Evolutionary conservation across 2,329 filamentous ascomycete genomes (phyloP).

Genomic region (Helotiales sp.): DNA sequence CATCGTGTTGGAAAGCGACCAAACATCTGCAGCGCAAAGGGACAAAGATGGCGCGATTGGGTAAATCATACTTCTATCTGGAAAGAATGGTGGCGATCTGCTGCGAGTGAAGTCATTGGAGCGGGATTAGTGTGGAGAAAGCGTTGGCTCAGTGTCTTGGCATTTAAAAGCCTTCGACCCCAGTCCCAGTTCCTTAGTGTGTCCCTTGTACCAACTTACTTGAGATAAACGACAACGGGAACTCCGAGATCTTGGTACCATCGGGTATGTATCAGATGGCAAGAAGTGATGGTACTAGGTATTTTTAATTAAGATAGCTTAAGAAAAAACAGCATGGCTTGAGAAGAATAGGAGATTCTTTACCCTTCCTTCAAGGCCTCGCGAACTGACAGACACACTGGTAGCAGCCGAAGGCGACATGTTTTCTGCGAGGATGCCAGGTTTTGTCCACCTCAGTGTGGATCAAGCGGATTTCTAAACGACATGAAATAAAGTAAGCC

Average conservation of each 20-base stretch:
- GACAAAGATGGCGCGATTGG: conserved; percentile 3
- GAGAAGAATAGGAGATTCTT: too few relatives aligned
- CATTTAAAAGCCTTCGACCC: conserved; percentile 1
- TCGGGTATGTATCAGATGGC: too few relatives aligned
- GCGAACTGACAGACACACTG: too few relatives aligned
- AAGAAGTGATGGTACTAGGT: too few relatives aligned
- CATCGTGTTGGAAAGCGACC: not conserved
- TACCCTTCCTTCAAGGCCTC: too few relatives aligned
- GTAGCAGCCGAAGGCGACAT: not conserved
- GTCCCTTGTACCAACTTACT: not conserved
- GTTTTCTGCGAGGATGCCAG: not conserved
- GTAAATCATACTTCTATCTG: not conserved
- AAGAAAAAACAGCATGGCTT: too few relatives aligned
- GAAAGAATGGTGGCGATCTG: conserved; percentile 1
- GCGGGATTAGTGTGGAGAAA: conserved; percentile 6
- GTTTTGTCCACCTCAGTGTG: not conserved
- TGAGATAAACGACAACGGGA: too few relatives aligned
- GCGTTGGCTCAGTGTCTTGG: not conserved
- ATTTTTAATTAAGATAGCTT: too few relatives aligned
- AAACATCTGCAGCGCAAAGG: not conserved
- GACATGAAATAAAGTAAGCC: not conserved
- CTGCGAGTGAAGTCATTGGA: conserved; percentile 10
- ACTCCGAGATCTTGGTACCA: not conserved
- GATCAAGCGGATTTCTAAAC: not conserved
- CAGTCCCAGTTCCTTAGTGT: not conserved